Base-by-base conservation (phyloP, 1,139 yeast species). In the Blastobotrys elegans region DNA sequence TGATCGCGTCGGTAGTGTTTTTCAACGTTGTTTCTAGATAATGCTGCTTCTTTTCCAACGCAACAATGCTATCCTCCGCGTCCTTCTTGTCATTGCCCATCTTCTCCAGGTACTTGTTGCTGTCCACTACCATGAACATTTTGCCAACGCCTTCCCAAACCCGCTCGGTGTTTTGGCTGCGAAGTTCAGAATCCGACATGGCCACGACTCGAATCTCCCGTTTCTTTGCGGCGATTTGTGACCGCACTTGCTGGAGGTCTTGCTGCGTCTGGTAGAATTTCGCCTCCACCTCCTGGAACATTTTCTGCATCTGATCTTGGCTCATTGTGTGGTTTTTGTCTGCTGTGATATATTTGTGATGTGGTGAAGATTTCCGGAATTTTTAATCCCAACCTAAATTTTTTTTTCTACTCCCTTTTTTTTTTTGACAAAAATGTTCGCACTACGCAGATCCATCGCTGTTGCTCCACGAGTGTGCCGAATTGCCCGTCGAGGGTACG, bases 131-230 rank as follows among this genome's bases (percentile, higher is more conserved):
- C 48, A 65, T 44, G 49, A 68, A 68, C 53, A 88, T 79, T 66
- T 84, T 84, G 20, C 96, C 96, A 27, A 87, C 77, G 2, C 95
- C 88, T 61, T 86, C 80, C 94, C 95, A 89, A 4, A 89, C 90
- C 2, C 64, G 62, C 18, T 66, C 64, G 4, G 61, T 59, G 2
- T 66, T 66, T 21, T 66, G 63, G 46, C 78, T 73, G 38, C 70
- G 70, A 50, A 87, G 69, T 54, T 82, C 82, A 38, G 71, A 59
- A 30, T 73, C 69, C 8, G 94, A 82, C 40, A 78, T 70, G 20
- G 76, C 74, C 30, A 82, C 75, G 41, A 84, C 65, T 55, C 72
- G 72, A 56, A 79, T 72, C 58, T 80, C 82, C 52, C 86, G 79
- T 48, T 75, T 72, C 26, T 79, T 72, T 40, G 79, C 66, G 35